phyloP scores from a whole-genome alignment of 176 grass and related monocot genomes.

The Oryza officinalis region DNA sequence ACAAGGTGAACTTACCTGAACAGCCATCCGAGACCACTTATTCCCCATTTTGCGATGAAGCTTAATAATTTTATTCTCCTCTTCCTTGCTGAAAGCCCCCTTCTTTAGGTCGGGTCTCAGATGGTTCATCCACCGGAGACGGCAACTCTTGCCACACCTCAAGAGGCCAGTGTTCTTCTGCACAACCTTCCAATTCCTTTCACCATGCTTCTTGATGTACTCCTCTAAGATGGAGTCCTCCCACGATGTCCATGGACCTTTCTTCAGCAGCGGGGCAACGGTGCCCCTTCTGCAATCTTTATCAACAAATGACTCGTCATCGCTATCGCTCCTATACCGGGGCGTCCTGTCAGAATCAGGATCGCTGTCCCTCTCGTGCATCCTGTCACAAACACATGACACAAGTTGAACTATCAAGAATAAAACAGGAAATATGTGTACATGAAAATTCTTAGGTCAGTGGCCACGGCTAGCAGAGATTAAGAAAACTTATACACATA shows the following conservation, averaged over 20 bases:
- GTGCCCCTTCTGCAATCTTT: constrained; percentile 36
- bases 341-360: background rate
- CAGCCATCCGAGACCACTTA: constrained; percentile 82
- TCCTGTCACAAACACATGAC: background rate
- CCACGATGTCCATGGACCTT: constrained; percentile 76
- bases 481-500: background rate
- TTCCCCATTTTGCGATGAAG: constrained; percentile 73
- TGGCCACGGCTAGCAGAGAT: background rate
- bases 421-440: background rate
- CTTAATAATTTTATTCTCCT: constrained; percentile 69
- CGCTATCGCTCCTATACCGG: constrained; percentile 26
- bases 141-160: constrained; percentile 87
- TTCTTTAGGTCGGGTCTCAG: constrained; percentile 79
- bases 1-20: constrained; percentile 50
- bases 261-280: constrained; percentile 47
- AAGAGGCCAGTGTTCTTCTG: constrained; percentile 74
- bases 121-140: constrained; percentile 87
- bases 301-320: background rate
- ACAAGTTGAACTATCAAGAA: constrained; percentile 13
- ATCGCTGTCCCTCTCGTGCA: constrained; percentile 27
- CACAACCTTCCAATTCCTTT: constrained; percentile 82
- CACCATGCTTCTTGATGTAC: constrained; percentile 76
- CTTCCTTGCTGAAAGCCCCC: constrained; percentile 65
- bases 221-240: constrained; percentile 74
- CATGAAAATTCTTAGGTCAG: too few species aligned